Conservation (phyloP, 805 yeast species). For the Candida ortonii region DNA sequence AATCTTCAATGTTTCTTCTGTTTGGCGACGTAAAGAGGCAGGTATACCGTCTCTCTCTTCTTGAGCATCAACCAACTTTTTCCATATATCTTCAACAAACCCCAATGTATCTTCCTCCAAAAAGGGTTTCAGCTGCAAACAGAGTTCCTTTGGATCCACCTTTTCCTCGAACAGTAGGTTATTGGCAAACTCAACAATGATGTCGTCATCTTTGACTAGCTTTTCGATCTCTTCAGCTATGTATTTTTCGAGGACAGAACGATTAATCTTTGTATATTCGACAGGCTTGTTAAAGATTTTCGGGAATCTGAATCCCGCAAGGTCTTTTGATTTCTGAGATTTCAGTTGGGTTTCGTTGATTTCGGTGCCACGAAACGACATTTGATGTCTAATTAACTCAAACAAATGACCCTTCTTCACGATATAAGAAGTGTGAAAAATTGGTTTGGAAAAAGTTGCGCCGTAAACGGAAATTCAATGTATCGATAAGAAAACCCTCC, state of each 20-base stretch:
- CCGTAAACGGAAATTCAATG: no score
- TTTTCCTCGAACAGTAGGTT: constrained; percentile 39
- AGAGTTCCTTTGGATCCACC: constrained; percentile 41
- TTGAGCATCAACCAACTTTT: constrained; percentile 42
- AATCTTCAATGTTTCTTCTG: constrained; percentile 3
- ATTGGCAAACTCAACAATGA: constrained; percentile 41
- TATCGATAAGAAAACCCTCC: no score
- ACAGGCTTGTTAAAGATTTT: constrained; percentile 35
- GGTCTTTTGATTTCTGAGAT: constrained; percentile 15
- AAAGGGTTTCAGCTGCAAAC: constrained; percentile 44
- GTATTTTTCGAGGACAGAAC: constrained; percentile 40
- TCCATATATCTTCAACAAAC: constrained; percentile 46
- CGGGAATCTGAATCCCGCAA: constrained; percentile 31
- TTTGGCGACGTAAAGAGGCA: constrained; percentile 24
- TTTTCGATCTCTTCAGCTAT: constrained; percentile 33
- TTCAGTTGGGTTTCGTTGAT: constrained; percentile 16
- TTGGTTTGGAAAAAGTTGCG: no score
- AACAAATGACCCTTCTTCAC: no score
- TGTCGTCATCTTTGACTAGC: constrained; percentile 49
- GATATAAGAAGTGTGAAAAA: no score
- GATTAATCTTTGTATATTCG: constrained; percentile 39
- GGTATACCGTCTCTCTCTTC: constrained; percentile 47
- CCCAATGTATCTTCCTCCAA: constrained; percentile 37
- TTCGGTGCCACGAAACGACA: constrained; percentile 14
- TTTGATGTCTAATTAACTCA: no score